Conservation (phyloP, 1,284 basidiomycete species). For the Ustilago esculenta region DNA sequence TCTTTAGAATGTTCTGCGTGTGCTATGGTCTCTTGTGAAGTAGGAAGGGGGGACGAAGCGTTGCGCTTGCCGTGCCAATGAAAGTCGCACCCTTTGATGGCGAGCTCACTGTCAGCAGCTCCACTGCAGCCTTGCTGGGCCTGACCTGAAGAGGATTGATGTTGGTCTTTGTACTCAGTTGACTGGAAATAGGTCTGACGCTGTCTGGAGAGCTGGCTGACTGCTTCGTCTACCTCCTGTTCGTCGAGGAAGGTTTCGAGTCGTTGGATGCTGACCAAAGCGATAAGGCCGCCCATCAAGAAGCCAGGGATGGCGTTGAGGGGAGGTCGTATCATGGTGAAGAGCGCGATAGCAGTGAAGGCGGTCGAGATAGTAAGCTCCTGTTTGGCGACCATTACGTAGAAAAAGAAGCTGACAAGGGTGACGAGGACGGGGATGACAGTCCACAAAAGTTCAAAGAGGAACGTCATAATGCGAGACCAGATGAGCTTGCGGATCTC, state of each 20-base stretch:
- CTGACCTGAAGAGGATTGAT: slow-evolving; percentile 66
- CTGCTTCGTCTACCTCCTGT: slow-evolving; percentile 74
- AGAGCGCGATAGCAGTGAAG: slow-evolving; percentile 54
- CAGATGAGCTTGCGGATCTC: slow-evolving; percentile 61
- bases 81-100: slow-evolving; percentile 20
- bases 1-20: not conserved
- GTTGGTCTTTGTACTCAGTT: slow-evolving; percentile 70
- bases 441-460: slow-evolving; percentile 67
- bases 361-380: slow-evolving; percentile 55
- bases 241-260: slow-evolving; percentile 83
- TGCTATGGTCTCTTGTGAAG: not conserved
- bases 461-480: slow-evolving; percentile 61
- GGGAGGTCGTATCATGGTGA: slow-evolving; percentile 51
- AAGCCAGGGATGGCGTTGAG: slow-evolving; percentile 69
- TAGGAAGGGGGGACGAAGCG: slow-evolving; percentile 1
- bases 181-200: not conserved
- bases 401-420: slow-evolving; percentile 56
- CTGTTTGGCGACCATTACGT: slow-evolving; percentile 47
- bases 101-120: slow-evolving; percentile 1
- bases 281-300: slow-evolving; percentile 46
- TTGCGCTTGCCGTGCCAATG: slow-evolving; percentile 16
- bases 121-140: slow-evolving; percentile 74
- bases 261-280: slow-evolving; percentile 80
- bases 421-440: slow-evolving; percentile 55
- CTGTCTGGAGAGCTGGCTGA: slow-evolving; percentile 31